Conservation (phyloP, 2,329 filamentous ascomycete species). For the Alternaria postmessia region DNA sequence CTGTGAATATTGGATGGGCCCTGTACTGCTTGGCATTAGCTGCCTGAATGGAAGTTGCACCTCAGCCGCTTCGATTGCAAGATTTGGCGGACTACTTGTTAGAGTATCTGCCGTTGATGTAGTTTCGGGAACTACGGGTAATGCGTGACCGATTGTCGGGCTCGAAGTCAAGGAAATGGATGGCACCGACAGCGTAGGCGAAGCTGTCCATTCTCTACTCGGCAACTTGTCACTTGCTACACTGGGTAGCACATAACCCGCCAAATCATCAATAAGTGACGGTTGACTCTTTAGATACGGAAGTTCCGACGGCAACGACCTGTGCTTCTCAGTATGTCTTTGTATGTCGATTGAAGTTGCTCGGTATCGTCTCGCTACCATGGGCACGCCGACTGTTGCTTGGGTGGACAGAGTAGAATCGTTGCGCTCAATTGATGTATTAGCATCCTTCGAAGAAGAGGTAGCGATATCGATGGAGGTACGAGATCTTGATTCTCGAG, state of each 20-base stretch:
- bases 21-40: neutral
- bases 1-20: neutral
- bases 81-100: neutral
- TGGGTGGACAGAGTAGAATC: slow-evolving; percentile 27
- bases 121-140: neutral
- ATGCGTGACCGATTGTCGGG: slow-evolving; percentile 5
- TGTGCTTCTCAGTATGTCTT: slow-evolving; percentile 21
- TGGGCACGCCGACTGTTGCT: slow-evolving; percentile 20
- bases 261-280: slow-evolving; percentile 37
- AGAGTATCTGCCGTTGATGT: neutral
- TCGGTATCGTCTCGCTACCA: slow-evolving; percentile 26
- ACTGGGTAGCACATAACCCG: slow-evolving; percentile 27
- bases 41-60: neutral
- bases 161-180: slow-evolving; percentile 12
- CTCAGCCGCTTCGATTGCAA: neutral
- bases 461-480: slow-evolving; percentile 7
- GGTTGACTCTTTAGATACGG: slow-evolving; percentile 28
- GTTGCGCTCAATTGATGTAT: slow-evolving; percentile 27
- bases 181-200: neutral
- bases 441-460: slow-evolving; percentile 18
- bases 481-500: neutral
- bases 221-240: slow-evolving; percentile 12
- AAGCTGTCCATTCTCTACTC: slow-evolving; percentile 1
- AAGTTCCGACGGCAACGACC: slow-evolving; percentile 28
- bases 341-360: slow-evolving; percentile 28